A percentile compares a stretch with the other conserved stretches of the same genome.
Evolutionary conservation across 2,329 filamentous ascomycete genomes (phyloP).

Genomic region (Penicillium sp.): DNA sequence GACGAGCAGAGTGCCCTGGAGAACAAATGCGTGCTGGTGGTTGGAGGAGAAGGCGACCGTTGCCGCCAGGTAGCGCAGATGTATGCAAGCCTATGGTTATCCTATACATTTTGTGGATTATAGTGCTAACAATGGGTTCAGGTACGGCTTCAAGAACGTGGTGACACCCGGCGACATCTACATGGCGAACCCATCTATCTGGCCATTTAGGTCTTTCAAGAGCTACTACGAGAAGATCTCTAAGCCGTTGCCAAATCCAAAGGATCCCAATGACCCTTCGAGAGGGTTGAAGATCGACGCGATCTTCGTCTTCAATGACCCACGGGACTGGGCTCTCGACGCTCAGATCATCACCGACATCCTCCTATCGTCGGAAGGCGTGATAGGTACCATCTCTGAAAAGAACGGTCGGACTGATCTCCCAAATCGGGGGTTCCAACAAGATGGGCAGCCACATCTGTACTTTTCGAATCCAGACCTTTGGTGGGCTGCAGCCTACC

Average conservation of each 20-base stretch:
- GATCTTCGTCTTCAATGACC: constrained; percentile 89
- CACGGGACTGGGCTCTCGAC: constrained; percentile 90
- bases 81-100: too few species aligned
- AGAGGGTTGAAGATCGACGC: constrained; percentile 72
- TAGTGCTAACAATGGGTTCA: constrained; percentile 17
- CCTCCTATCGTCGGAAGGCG: constrained; percentile 66
- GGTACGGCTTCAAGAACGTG: constrained; percentile 69
- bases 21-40: constrained; percentile 63
- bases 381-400: constrained; percentile 67
- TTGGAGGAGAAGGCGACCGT: constrained; percentile 58
- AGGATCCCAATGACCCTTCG: constrained; percentile 35
- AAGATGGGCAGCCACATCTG: constrained; percentile 67
- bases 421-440: constrained; percentile 69
- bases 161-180: constrained; percentile 80
- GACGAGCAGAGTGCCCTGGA: constrained; percentile 46
- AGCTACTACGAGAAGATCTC: constrained; percentile 51
- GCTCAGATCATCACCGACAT: constrained; percentile 75
- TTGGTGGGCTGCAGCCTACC: constrained; percentile 77
- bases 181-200: constrained; percentile 62
- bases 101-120: too few species aligned
- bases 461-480: constrained; percentile 89
- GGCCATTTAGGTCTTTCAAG: constrained; percentile 66
- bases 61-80: constrained; percentile 65
- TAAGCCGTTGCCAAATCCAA: constrained; percentile 28
- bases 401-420: constrained; percentile 59